Conservation (phyloP, 495 filamentous ascomycete species). For the Lindgomyces ingoldianus region DNA sequence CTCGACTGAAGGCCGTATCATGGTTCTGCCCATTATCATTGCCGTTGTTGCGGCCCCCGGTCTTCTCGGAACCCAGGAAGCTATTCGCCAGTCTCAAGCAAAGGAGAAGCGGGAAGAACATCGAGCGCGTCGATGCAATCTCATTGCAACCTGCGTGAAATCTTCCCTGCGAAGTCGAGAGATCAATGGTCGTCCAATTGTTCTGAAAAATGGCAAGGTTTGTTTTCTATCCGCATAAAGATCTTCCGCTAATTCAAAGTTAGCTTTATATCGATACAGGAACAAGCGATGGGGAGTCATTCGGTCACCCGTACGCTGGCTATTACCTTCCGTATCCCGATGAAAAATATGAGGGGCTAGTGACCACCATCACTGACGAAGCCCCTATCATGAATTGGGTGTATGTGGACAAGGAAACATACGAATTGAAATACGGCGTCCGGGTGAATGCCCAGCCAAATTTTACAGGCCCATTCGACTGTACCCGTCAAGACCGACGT, state of each 20-base stretch:
- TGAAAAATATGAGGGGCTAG: slow-evolving; percentile 38
- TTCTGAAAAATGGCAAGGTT: slow-evolving; percentile 40
- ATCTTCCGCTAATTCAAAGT: neutral
- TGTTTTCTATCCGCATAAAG: slow-evolving; percentile 2
- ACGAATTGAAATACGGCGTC: slow-evolving; percentile 43
- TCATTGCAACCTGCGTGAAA: slow-evolving; percentile 39
- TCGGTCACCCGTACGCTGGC: slow-evolving; percentile 38
- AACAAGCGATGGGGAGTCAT: slow-evolving; percentile 23
- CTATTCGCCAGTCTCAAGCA: slow-evolving; percentile 40
- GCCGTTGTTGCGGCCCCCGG: slow-evolving; percentile 38
- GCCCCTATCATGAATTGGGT: slow-evolving; percentile 44
- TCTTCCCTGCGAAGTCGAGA: slow-evolving; percentile 32
- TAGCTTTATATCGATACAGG: slow-evolving; percentile 43
- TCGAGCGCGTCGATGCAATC: slow-evolving; percentile 40
- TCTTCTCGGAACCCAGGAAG: slow-evolving; percentile 42
- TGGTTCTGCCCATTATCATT: slow-evolving; percentile 41
- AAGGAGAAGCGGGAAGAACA: slow-evolving; percentile 43
- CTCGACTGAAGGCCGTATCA: slow-evolving; percentile 5
- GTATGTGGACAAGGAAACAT: slow-evolving; percentile 40
- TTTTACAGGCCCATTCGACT: slow-evolving; percentile 40
- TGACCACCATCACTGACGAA: slow-evolving; percentile 42
- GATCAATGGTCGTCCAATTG: slow-evolving; percentile 40
- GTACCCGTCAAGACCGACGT: slow-evolving; percentile 40
- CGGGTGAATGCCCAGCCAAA: slow-evolving; percentile 39
- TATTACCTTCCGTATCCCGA: slow-evolving; percentile 42